These are phyloP conservation scores for Dunaliella primolecta DNA, from an alignment of 139 green algal genomes.

Conservation along the genomic window DNA sequence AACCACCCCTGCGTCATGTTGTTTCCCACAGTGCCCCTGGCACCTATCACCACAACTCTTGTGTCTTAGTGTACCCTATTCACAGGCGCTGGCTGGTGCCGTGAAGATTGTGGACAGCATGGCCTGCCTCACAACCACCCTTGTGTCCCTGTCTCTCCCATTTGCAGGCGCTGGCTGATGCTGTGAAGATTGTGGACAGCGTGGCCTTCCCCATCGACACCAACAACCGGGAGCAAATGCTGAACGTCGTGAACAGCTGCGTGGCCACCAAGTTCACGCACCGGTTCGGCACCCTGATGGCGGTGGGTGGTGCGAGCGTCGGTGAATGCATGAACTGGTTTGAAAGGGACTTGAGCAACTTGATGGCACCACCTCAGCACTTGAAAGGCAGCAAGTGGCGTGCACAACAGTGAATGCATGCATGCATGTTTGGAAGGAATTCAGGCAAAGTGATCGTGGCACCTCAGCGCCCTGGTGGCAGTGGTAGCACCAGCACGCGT, in stretches of 20 bases:
- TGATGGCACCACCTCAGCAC: too few relatives aligned
- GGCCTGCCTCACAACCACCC: slow-evolving; percentile 84
- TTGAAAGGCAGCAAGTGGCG: too few relatives aligned
- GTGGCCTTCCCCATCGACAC: slow-evolving; percentile 90
- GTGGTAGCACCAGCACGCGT: too few relatives aligned
- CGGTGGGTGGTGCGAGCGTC: slow-evolving; percentile 48
- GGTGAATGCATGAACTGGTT: not conserved
- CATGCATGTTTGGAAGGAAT: too few relatives aligned
- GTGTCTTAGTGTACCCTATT: not conserved
- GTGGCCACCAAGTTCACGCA: slow-evolving; percentile 98
- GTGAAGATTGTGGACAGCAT: slow-evolving; percentile 81
- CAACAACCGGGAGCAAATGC: slow-evolving; percentile 81
- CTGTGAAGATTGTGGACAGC: slow-evolving; percentile 78
- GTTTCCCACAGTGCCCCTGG: too few relatives aligned
- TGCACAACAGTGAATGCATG: too few relatives aligned
- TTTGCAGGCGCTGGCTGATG: slow-evolving; percentile 80
- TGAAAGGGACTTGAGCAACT: not conserved
- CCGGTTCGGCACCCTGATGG: slow-evolving; percentile 90
- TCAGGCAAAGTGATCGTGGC: too few relatives aligned
- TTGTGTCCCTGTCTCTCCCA: not conserved
- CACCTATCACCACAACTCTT: too few relatives aligned
- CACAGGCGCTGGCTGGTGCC: slow-evolving; percentile 83
- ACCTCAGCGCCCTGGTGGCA: too few relatives aligned
- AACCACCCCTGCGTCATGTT: too few relatives aligned
- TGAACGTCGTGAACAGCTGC: slow-evolving; percentile 93